Base-by-base conservation (phyloP, 768 basidiomycete genomes). In the Paxillus ammoniavirescens region DNA sequence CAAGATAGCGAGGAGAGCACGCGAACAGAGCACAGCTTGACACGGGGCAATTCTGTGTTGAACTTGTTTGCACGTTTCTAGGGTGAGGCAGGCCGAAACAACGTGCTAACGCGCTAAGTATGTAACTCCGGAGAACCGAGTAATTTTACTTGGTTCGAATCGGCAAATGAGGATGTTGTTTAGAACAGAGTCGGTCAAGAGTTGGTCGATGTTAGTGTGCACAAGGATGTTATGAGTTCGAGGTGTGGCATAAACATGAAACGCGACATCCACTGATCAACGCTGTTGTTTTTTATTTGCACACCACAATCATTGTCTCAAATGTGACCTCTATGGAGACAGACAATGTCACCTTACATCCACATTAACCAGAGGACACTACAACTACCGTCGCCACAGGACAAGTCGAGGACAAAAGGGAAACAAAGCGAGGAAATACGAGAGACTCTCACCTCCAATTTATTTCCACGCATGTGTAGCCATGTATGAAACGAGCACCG, bases 281-380 rank as follows among this genome's bases (percentile, higher is more conserved):
- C 49, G 43, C 40, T 70, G 60, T 69, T 69, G 63, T 59, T 36
- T 28, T 12, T 40, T 69, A 47, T 71, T 69, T 69, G 51, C 53
- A 30, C 30, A 23, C 10, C 47, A 37, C 52, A 12, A 18, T 45
- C 50, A 56, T 57, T 47, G 47, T 55, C 54, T 43, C 26, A 26
- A 26, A 6, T n/a, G 26, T 26, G 26, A 26, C 26, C 26, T 26
- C 26, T 3, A 2, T 26, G 26, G 26, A 26, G 26, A 26, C 26
- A 30, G 26, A 53, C 53, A 54, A 54, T 52, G 53, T 26, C 23
- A 2, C 23, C 23, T 26, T 26, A 26, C 26, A 26, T 26, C 26
- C 26, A 26, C 6, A 31, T 31, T 8, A 31, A 31, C 10, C 2
- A 31, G 31, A 10, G 10, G 31, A 31, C 21, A 21, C 21, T 3